These are phyloP conservation scores for Catharanthus roseus DNA, from an alignment of 257 asterid genomes.

Conservation along the genomic window DNA sequence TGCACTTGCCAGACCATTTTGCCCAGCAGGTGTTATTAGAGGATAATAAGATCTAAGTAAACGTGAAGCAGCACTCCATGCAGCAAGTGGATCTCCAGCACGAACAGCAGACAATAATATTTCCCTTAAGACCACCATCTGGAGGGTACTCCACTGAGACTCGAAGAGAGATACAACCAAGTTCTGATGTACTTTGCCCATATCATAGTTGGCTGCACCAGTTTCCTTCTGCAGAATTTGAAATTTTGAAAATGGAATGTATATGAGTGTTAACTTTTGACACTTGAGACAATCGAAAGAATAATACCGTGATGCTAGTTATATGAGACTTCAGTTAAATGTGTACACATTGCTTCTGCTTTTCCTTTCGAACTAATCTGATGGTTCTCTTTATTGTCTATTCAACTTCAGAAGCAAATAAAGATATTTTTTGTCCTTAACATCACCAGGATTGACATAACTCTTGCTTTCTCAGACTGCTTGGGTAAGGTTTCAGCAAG, in stretches of 20 bases:
- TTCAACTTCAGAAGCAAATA: not conserved
- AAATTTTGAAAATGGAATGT: constrained; percentile 7
- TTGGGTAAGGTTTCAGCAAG: not conserved
- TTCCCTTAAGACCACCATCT: constrained; percentile 97
- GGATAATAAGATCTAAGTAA: constrained; percentile 95
- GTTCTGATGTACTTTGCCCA: constrained; percentile 76
- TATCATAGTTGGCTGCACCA: constrained; percentile 56
- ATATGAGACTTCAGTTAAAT: not conserved
- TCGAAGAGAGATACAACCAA: constrained; percentile 78
- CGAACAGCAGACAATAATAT: constrained; percentile 92
- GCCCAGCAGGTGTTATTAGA: constrained; percentile 94
- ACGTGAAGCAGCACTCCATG: constrained; percentile 99
- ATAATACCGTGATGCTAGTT: not conserved
- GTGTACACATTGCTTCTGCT: not conserved
- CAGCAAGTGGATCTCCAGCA: constrained; percentile 98
- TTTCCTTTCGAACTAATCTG: not conserved
- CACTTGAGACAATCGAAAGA: not conserved
- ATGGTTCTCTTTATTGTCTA: not conserved
- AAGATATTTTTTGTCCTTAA: not conserved
- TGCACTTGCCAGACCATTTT: constrained; percentile 88
- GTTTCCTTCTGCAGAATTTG: constrained; percentile 38
- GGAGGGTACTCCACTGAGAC: constrained; percentile 98
- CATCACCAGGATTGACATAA: not conserved
- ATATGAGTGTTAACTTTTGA: not conserved
- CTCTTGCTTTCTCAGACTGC: not conserved